Percentiles rank a stretch among this genome's conserved stretches.
phyloP scores from a whole-genome alignment of 2,329 filamentous ascomycete species.

The Waltergamsia citrina region DNA sequence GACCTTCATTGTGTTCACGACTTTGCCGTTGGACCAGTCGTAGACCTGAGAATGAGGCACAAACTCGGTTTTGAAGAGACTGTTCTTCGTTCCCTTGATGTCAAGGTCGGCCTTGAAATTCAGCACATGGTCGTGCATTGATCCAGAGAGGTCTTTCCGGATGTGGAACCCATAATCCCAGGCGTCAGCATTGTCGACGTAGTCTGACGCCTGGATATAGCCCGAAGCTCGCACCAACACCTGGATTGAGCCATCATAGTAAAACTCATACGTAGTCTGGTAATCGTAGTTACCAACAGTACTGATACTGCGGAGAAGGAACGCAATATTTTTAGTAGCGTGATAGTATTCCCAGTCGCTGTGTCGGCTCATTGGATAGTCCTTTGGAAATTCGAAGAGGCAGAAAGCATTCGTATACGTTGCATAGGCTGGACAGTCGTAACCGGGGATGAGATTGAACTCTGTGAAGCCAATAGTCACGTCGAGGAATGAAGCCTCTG shows the following conservation, averaged over 20 bases:
- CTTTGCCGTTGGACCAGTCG: constrained; percentile 36
- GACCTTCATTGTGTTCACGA: constrained; percentile 42
- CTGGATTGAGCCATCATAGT: constrained; percentile 38
- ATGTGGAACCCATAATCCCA: constrained; percentile 38
- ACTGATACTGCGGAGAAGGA: constrained; percentile 34
- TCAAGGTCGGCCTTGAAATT: constrained; percentile 47
- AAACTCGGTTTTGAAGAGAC: constrained; percentile 24
- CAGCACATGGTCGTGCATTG: constrained; percentile 46
- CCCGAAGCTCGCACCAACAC: constrained; percentile 43
- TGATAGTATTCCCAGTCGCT: constrained; percentile 28
- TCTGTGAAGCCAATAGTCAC: constrained; percentile 1
- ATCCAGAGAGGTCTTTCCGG: constrained; percentile 34
- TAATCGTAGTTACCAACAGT: constrained; percentile 48
- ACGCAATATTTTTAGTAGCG: constrained; percentile 35
- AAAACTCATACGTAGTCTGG: constrained; percentile 40
- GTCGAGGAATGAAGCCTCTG: constrained; percentile 1
- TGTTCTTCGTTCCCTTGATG: constrained; percentile 36
- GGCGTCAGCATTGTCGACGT: constrained; percentile 29
- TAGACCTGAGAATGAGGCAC: constrained; percentile 24
- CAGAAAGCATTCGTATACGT: constrained; percentile 30
- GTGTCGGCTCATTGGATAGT: constrained; percentile 40
- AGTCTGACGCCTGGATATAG: constrained; percentile 42
- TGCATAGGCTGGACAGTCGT: constrained; percentile 7
- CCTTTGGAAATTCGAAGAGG: constrained; percentile 40
- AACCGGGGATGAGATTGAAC: constrained; percentile 6